These are phyloP conservation scores for Balakata baccata DNA, from an alignment of 345 rosid species.

Conservation along the genomic window DNA sequence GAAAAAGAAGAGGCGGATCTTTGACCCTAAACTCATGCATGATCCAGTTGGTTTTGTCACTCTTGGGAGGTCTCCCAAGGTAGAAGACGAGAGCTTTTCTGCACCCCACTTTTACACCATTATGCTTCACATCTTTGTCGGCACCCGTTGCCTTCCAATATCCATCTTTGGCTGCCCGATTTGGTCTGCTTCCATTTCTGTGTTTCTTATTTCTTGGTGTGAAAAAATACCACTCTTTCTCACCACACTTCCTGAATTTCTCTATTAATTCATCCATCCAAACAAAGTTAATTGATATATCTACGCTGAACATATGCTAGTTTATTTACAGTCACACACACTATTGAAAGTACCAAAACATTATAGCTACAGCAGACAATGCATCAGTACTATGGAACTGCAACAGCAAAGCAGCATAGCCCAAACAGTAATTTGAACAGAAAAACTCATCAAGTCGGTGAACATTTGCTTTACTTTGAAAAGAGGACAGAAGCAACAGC, in stretches of 20 bases:
- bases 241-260: background rate
- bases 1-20: background rate
- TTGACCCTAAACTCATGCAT: slow-evolving; percentile 27
- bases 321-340: too few species aligned
- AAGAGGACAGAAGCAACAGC: too few species aligned
- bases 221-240: slow-evolving; percentile 23
- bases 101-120: background rate
- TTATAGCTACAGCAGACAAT: too few species aligned
- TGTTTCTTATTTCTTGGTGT: slow-evolving; percentile 26
- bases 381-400: too few species aligned
- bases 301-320: too few species aligned
- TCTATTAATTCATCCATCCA: background rate
- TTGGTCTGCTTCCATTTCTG: slow-evolving; percentile 18
- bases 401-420: too few species aligned
- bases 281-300: too few species aligned
- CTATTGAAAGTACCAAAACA: too few species aligned
- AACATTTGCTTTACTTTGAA: too few species aligned
- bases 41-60: slow-evolving; percentile 29
- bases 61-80: slow-evolving; percentile 14
- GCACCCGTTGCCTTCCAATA: slow-evolving; percentile 30
- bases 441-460: too few species aligned
- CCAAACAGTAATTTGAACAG: too few species aligned
- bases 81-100: slow-evolving; percentile 21
- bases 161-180: slow-evolving; percentile 18
- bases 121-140: background rate